Evolutionary conservation across 2,329 filamentous ascomycete genomes (phyloP).

Genomic region (Ceratocystis colombiana): DNA sequence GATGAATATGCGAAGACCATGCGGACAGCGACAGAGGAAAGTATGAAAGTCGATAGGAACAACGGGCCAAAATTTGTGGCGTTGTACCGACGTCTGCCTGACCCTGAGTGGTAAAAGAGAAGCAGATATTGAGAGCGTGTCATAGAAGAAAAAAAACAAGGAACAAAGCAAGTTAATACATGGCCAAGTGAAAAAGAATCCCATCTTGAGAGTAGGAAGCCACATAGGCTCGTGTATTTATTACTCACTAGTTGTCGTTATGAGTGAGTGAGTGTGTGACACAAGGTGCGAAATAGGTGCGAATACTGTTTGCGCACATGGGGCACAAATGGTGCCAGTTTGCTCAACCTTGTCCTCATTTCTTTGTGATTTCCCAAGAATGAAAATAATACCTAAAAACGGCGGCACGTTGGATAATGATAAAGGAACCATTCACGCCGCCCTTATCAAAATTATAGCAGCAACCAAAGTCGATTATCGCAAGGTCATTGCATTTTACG

Average conservation of each 20-base stretch:
- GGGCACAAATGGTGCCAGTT: background rate
- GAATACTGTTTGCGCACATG: conserved; percentile 17
- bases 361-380: background rate
- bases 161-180: too few relatives aligned
- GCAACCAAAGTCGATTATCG: background rate
- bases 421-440: background rate
- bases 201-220: too few relatives aligned
- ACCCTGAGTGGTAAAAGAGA: conserved; percentile 58
- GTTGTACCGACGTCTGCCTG: conserved; percentile 68
- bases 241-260: background rate
- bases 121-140: background rate
- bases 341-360: conserved; percentile 4
- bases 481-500: background rate
- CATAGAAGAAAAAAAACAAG: too few relatives aligned
- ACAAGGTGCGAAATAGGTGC: conserved; percentile 12
- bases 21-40: conserved; percentile 83
- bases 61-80: conserved; percentile 85
- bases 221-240: background rate
- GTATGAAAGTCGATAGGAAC: conserved; percentile 91
- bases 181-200: too few relatives aligned
- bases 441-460: background rate
- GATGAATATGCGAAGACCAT: conserved; percentile 66
- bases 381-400: background rate
- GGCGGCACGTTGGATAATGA: background rate
- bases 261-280: background rate